Conservation (phyloP, 768 basidiomycete genomes). For the Boletus fagicola region DNA sequence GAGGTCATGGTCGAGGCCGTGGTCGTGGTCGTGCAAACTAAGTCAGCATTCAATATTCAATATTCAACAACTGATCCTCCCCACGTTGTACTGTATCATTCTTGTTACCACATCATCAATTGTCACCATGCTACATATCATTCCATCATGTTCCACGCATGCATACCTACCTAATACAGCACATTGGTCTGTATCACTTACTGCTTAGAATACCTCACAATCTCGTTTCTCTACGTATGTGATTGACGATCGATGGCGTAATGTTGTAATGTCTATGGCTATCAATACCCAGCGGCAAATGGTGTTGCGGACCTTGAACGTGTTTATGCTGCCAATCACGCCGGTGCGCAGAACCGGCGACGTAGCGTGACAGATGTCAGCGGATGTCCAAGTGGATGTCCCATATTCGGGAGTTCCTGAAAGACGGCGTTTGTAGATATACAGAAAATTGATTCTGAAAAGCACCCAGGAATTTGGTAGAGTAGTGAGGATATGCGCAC, state of each 20-base stretch:
- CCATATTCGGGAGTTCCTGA: background rate
- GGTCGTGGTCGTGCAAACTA: conserved; percentile 37
- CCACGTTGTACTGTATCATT: conserved; percentile 21
- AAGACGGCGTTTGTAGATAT: background rate
- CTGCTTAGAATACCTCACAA: conserved; percentile 14
- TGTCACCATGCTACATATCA: conserved; percentile 20
- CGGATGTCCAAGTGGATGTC: conserved; percentile 19
- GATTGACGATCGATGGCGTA: conserved; percentile 19
- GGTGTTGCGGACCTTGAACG: conserved; percentile 7
- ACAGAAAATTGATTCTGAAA: background rate
- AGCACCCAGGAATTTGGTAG: background rate
- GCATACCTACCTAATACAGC: conserved; percentile 23
- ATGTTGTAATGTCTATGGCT: conserved; percentile 1
- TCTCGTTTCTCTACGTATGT: conserved; percentile 11
- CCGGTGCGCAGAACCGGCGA: background rate
- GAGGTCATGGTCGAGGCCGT: conserved; percentile 38
- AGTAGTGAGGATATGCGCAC: background rate
- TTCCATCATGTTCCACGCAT: conserved; percentile 22
- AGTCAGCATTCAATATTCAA: conserved; percentile 5
- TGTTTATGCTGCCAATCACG: background rate
- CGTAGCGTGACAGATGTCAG: background rate
- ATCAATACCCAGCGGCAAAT: background rate
- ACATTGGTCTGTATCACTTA: conserved; percentile 13
- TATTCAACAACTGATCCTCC: conserved; percentile 4
- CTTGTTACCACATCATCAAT: conserved; percentile 19